Conservation (phyloP, 768 basidiomycete genomes). For the Russula foetens region DNA sequence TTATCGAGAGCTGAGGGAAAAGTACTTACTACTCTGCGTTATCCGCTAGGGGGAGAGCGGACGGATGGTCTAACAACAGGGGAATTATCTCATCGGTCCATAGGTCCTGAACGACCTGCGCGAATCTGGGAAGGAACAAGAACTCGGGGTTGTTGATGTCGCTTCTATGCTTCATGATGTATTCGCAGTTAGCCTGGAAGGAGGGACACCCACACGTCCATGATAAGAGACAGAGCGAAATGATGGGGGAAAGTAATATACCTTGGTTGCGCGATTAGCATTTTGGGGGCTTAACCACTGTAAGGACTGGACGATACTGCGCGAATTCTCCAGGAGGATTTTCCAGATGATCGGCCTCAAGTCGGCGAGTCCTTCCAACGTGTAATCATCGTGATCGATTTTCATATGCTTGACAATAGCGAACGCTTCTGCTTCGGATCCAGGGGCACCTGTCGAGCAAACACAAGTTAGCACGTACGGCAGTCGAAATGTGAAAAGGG, state of each 20-base stretch:
- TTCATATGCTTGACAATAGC: neutral
- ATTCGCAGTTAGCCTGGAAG: neutral
- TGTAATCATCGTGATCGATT: slow-evolving; percentile 33
- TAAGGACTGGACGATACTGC: neutral
- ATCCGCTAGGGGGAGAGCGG: neutral
- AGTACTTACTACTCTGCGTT: slow-evolving; percentile 8
- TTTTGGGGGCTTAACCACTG: no score
- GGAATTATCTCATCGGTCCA: slow-evolving; percentile 33
- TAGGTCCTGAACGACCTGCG: neutral
- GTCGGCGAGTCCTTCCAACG: slow-evolving; percentile 20
- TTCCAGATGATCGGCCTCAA: slow-evolving; percentile 1
- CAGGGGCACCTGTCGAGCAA: neutral
- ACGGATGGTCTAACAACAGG: neutral
- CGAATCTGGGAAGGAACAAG: slow-evolving; percentile 1
- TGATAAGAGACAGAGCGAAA: no score
- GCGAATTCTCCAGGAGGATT: neutral
- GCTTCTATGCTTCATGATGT: neutral
- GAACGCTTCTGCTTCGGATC: neutral
- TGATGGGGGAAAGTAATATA: neutral
- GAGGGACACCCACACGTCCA: neutral
- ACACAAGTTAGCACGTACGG: neutral
- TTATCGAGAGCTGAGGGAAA: no score
- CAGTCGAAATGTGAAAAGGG: no score
- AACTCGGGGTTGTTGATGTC: slow-evolving; percentile 23
- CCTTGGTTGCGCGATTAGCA: neutral